Evolutionary conservation across 305 asterid genomes (phyloP).

Genomic region (Solanum hybrid): DNA sequence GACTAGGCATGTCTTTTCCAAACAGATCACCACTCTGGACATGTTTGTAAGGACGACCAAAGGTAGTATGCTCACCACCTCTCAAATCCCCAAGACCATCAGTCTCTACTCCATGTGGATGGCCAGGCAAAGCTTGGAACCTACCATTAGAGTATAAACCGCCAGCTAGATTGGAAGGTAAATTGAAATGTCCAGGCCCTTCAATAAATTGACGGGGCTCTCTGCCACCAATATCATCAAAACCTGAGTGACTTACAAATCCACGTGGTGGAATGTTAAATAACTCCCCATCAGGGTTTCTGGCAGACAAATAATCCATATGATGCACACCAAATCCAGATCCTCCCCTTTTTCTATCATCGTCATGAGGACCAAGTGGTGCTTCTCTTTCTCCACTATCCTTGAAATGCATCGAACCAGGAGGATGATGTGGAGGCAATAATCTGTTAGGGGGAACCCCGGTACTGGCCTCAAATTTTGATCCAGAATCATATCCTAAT

Average conservation of each 20-base stretch:
- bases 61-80: slow-evolving; percentile 43
- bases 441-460: slow-evolving; percentile 45
- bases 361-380: slow-evolving; percentile 8
- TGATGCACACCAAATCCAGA: slow-evolving; percentile 46
- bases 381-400: slow-evolving; percentile 17
- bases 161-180: slow-evolving; percentile 38
- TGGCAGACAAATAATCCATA: slow-evolving; percentile 29
- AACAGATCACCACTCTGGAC: slow-evolving; percentile 31
- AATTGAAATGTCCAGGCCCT: slow-evolving; percentile 44
- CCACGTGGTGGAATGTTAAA: slow-evolving; percentile 40
- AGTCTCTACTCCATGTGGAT: slow-evolving; percentile 39
- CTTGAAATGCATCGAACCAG: slow-evolving; percentile 20
- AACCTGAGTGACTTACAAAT: slow-evolving; percentile 29
- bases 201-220: slow-evolving; percentile 49
- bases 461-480: slow-evolving; percentile 30
- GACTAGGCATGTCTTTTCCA: slow-evolving; percentile 46
- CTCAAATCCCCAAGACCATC: slow-evolving; percentile 47
- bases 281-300: slow-evolving; percentile 51
- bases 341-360: slow-evolving; percentile 21
- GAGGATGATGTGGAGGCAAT: slow-evolving; percentile 36
- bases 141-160: slow-evolving; percentile 48
- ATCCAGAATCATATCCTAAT: slow-evolving; percentile 33
- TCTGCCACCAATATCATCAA: slow-evolving; percentile 45
- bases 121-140: slow-evolving; percentile 44
- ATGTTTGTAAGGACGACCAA: slow-evolving; percentile 37